Conservation (phyloP, 352 stramenopile genomes). For the Pythium scleroteichum region DNA sequence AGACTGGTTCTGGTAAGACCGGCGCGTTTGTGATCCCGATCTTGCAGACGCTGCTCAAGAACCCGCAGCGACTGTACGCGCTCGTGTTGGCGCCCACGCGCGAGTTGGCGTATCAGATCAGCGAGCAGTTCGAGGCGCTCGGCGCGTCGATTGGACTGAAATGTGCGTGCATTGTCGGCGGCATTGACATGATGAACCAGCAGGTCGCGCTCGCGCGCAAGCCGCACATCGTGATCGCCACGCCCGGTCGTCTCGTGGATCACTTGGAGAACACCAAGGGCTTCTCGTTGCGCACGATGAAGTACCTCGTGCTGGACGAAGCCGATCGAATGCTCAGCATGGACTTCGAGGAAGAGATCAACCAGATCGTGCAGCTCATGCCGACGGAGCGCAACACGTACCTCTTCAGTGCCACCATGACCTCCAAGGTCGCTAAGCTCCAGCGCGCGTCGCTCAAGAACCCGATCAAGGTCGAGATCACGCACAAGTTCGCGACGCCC, state of each 20-base stretch:
- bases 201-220: constrained; percentile 96
- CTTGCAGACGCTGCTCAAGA: constrained; percentile 90
- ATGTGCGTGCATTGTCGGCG: constrained; percentile 92
- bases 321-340: constrained; percentile 96
- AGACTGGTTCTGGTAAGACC: constrained; percentile 96
- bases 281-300: constrained; percentile 90
- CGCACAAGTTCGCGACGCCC: constrained; percentile 97
- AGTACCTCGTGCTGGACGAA: constrained; percentile 94
- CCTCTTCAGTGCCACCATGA: constrained; percentile 99
- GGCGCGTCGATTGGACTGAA: constrained; percentile 92
- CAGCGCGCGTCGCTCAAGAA: constrained; percentile 96
- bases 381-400: constrained; percentile 94
- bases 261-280: constrained; percentile 97
- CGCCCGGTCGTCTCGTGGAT: constrained; percentile 92
- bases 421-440: constrained; percentile 98
- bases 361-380: constrained; percentile 97
- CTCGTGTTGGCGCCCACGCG: constrained; percentile 93
- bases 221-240: constrained; percentile 96
- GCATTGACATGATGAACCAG: constrained; percentile 98
- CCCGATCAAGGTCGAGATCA: constrained; percentile 97
- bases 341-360: constrained; percentile 99
- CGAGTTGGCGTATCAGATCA: constrained; percentile 96
- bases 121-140: constrained; percentile 93
- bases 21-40: constrained; percentile 95
- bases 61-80: constrained; percentile 88